A percentile compares a stretch with the other conserved stretches of the same genome.
These are phyloP conservation scores for Alternaria infectoria DNA, from an alignment of 2,329 filamentous ascomycete species.

Conservation along the genomic window DNA sequence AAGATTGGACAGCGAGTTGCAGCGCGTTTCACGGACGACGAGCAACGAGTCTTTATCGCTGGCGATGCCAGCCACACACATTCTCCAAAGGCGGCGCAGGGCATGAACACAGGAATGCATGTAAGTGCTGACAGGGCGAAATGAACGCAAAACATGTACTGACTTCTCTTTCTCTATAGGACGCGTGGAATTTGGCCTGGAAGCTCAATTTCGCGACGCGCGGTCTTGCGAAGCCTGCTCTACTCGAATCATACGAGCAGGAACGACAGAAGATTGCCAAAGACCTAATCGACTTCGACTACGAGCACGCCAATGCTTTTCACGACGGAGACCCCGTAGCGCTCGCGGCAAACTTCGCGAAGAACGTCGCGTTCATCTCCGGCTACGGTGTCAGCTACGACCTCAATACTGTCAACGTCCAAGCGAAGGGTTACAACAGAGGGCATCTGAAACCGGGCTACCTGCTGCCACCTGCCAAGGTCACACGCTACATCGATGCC, in stretches of 20 bases:
- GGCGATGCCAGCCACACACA: constrained; percentile 56
- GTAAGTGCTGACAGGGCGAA: constrained; percentile 6
- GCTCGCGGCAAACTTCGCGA: constrained; percentile 71
- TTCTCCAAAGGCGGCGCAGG: constrained; percentile 52
- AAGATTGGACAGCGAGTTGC: constrained; percentile 58
- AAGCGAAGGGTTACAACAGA: constrained; percentile 59
- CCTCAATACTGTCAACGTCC: constrained; percentile 67
- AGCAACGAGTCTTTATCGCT: constrained; percentile 55
- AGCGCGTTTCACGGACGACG: constrained; percentile 52
- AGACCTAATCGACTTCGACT: constrained; percentile 54
- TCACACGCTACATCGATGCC: constrained; percentile 76
- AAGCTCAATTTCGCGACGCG: constrained; percentile 52
- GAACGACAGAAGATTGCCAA: constrained; percentile 53
- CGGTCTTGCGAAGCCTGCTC: constrained; percentile 45
- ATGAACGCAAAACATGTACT: not conserved
- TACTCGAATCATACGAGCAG: constrained; percentile 50
- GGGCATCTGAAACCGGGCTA: constrained; percentile 50
- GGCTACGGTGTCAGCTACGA: constrained; percentile 74
- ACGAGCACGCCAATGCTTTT: constrained; percentile 59
- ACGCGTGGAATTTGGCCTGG: constrained; percentile 54
- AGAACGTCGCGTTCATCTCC: constrained; percentile 75
- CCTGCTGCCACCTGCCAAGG: constrained; percentile 70
- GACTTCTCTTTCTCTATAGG: not conserved
- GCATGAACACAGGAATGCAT: constrained; percentile 56
- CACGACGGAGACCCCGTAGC: constrained; percentile 67